phyloP scores from a whole-genome alignment of 371 early-diverging fungal genomes.

The Chytridium lagenaria region DNA sequence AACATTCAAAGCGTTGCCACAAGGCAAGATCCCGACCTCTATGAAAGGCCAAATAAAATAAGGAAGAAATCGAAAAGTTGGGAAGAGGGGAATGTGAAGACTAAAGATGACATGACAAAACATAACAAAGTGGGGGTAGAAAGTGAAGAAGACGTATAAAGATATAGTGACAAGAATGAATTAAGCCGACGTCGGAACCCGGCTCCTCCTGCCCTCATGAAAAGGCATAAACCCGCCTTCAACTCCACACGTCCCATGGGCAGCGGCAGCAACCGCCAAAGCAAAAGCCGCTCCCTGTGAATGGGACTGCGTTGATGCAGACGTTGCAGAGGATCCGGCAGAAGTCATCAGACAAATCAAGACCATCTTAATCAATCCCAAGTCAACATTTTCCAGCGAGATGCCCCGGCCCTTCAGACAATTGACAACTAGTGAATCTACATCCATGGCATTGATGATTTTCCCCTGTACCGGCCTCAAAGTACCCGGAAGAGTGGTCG shows the following conservation, averaged over 20 bases:
- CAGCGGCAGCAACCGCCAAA: not conserved
- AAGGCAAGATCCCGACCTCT: too few relatives aligned
- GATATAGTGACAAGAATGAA: too few relatives aligned
- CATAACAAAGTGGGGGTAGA: too few relatives aligned
- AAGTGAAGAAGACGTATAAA: too few relatives aligned
- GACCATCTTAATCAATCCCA: constrained; percentile 6
- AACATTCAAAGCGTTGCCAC: too few relatives aligned
- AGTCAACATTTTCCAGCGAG: not conserved
- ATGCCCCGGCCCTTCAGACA: not conserved
- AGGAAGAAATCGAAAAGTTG: too few relatives aligned
- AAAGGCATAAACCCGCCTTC: not conserved
- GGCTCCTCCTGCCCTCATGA: too few relatives aligned
- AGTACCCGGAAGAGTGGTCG: too few relatives aligned
- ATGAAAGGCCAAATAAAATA: too few relatives aligned
- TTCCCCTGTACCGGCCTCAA: not conserved
- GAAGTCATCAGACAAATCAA: constrained; percentile 11
- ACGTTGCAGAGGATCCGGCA: not conserved
- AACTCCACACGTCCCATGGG: not conserved
- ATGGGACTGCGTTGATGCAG: not conserved
- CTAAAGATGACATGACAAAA: too few relatives aligned
- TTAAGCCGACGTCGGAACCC: too few relatives aligned
- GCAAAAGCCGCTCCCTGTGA: not conserved
- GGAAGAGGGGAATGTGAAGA: too few relatives aligned
- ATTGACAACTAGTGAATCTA: not conserved
- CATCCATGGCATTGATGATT: not conserved